Evolutionary conservation across 495 filamentous ascomycete species (phyloP).

Genomic region (Penicillium chermesinum): DNA sequence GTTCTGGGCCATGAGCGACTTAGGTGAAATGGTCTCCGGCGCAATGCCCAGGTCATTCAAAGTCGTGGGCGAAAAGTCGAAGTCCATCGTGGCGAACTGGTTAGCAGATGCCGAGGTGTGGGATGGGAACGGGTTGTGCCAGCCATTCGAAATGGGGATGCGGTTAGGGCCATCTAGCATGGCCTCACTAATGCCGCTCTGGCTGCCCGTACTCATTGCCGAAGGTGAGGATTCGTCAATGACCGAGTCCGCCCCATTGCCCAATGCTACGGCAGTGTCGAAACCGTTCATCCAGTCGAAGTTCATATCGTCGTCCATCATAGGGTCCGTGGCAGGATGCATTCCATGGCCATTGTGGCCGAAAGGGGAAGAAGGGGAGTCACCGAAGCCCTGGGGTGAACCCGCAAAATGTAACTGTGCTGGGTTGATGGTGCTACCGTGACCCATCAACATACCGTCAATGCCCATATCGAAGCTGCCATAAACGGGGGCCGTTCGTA

Average conservation of each 20-base stretch:
- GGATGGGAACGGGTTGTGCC: constrained; percentile 62
- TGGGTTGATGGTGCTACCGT: constrained; percentile 85
- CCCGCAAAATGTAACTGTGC: constrained; percentile 91
- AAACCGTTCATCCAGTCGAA: constrained; percentile 87
- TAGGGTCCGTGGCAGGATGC: constrained; percentile 38
- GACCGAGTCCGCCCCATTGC: constrained; percentile 64
- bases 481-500: constrained; percentile 77
- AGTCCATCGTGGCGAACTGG: constrained; percentile 53
- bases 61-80: constrained; percentile 49
- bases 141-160: constrained; percentile 51
- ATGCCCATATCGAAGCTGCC: constrained; percentile 64
- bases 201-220: constrained; percentile 86
- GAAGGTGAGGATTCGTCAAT: constrained; percentile 93
- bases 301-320: constrained; percentile 66
- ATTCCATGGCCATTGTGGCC: constrained; percentile 59
- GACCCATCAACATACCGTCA: constrained; percentile 70
- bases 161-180: constrained; percentile 81
- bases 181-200: constrained; percentile 85
- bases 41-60: constrained; percentile 41
- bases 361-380: constrained; percentile 68
- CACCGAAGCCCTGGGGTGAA: constrained; percentile 65
- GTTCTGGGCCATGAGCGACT: constrained; percentile 45
- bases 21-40: constrained; percentile 44
- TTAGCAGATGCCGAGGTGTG: constrained; percentile 54
- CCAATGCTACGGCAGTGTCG: constrained; percentile 69